These are phyloP conservation scores for Gnomoniopsis sp. DNA, from an alignment of 2,329 filamentous ascomycete species.

Conservation along the genomic window DNA sequence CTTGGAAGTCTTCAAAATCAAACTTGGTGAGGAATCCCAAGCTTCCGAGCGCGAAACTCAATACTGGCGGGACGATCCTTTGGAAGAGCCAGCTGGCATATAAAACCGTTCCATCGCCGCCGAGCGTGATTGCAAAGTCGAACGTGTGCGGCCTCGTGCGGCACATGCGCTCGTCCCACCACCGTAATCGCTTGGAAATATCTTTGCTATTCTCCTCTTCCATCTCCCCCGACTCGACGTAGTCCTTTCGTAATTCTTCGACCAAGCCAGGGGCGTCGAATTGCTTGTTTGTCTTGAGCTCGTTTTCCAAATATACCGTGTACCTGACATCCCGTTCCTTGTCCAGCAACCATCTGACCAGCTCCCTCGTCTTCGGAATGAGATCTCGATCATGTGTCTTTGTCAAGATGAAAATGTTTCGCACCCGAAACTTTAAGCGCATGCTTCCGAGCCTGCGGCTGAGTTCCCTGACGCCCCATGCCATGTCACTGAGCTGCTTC, in stretches of 20 bases:
- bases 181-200: slow-evolving; percentile 59
- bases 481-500: slow-evolving; percentile 94
- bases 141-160: slow-evolving; percentile 77
- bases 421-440: slow-evolving; percentile 75
- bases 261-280: slow-evolving; percentile 73
- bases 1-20: slow-evolving; percentile 73
- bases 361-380: slow-evolving; percentile 71
- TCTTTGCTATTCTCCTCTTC: slow-evolving; percentile 34
- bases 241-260: slow-evolving; percentile 51
- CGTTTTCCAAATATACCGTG: slow-evolving; percentile 79
- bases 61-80: slow-evolving; percentile 85
- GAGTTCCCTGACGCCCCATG: slow-evolving; percentile 88
- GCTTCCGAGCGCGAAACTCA: slow-evolving; percentile 88
- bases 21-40: slow-evolving; percentile 96
- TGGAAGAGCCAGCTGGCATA: slow-evolving; percentile 98
- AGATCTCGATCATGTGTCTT: slow-evolving; percentile 87
- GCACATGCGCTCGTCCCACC: slow-evolving; percentile 82
- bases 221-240: slow-evolving; percentile 27
- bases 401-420: slow-evolving; percentile 81
- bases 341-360: slow-evolving; percentile 77
- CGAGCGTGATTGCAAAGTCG: slow-evolving; percentile 88
- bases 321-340: slow-evolving; percentile 65
- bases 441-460: slow-evolving; percentile 83
- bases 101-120: slow-evolving; percentile 93
- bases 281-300: slow-evolving; percentile 63